Percentiles rank a stretch among this genome's conserved stretches.
These are phyloP conservation scores for Backusella morwellensis DNA, from an alignment of 192 early-diverging fungal species.

Conservation along the genomic window DNA sequence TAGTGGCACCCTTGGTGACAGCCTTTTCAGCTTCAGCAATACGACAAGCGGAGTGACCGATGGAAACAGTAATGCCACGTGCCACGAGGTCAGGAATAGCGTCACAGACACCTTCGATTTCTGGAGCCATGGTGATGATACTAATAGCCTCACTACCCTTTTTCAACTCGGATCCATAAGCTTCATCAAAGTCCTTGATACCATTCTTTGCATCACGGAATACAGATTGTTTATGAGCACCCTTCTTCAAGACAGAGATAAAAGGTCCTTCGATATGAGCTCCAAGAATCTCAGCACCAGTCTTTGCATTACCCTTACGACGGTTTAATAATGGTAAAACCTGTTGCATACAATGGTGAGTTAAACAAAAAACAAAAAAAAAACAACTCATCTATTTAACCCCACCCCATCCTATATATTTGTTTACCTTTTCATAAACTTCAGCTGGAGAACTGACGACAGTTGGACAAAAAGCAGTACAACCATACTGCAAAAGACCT, in stretches of 20 bases:
- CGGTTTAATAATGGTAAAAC: constrained; percentile 64
- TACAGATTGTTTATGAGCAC: constrained; percentile 67
- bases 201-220: constrained; percentile 54
- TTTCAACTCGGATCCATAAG: constrained; percentile 64
- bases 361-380: background rate
- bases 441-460: constrained; percentile 71
- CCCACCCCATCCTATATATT: background rate
- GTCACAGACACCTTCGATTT: constrained; percentile 69
- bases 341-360: constrained; percentile 15
- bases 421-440: constrained; percentile 66
- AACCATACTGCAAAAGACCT: constrained; percentile 73
- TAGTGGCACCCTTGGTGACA: constrained; percentile 59
- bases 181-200: constrained; percentile 61
- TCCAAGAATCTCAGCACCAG: constrained; percentile 71
- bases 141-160: constrained; percentile 44
- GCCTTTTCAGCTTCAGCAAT: constrained; percentile 65
- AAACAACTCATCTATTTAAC: background rate
- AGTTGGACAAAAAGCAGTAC: constrained; percentile 81
- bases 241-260: constrained; percentile 59
- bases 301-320: constrained; percentile 56
- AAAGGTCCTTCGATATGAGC: constrained; percentile 72
- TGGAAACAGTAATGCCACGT: constrained; percentile 63
- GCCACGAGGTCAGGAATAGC: constrained; percentile 62
- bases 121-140: constrained; percentile 79
- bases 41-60: constrained; percentile 69